These are phyloP conservation scores for Aphanomyces cochlioides DNA, from an alignment of 352 stramenopile species.

Conservation along the genomic window DNA sequence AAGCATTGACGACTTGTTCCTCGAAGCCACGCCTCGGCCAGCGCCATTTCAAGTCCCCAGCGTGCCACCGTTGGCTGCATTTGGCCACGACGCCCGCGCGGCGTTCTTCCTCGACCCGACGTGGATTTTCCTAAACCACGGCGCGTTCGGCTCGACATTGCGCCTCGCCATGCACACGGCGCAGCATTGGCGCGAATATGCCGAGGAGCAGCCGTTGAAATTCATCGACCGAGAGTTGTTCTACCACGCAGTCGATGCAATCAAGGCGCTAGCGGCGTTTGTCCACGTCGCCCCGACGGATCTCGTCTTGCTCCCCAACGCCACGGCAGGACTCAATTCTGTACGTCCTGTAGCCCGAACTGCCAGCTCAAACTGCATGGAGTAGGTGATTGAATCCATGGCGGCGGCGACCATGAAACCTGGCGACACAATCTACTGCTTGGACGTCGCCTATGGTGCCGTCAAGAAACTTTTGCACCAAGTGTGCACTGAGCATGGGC, in stretches of 20 bases:
- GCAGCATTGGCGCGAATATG: constrained; percentile 63
- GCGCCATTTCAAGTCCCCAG: constrained; percentile 32
- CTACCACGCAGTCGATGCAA: constrained; percentile 75
- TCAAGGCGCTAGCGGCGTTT: constrained; percentile 71
- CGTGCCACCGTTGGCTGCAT: constrained; percentile 24
- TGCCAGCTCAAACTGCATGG: background rate
- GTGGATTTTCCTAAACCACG: constrained; percentile 95
- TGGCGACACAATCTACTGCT: constrained; percentile 20
- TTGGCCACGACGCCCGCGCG: constrained; percentile 31
- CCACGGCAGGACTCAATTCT: constrained; percentile 86
- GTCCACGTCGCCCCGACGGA: constrained; percentile 47
- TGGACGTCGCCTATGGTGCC: constrained; percentile 70
- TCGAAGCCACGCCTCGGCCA: constrained; percentile 18
- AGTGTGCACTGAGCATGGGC: constrained; percentile 26
- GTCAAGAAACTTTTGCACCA: constrained; percentile 88
- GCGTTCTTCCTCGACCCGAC: constrained; percentile 52
- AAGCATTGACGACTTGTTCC: constrained; percentile 55
- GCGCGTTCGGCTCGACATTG: constrained; percentile 86
- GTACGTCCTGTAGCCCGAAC: constrained; percentile 34
- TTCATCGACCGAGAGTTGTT: constrained; percentile 93
- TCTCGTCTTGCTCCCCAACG: constrained; percentile 83
- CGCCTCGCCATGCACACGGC: constrained; percentile 62
- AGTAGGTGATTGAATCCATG: constrained; percentile 13
- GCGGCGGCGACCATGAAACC: constrained; percentile 1
- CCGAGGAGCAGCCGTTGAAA: constrained; percentile 86